phyloP scores from a whole-genome alignment of 2,329 filamentous ascomycete genomes.

The Sclerotinia glacialis region DNA sequence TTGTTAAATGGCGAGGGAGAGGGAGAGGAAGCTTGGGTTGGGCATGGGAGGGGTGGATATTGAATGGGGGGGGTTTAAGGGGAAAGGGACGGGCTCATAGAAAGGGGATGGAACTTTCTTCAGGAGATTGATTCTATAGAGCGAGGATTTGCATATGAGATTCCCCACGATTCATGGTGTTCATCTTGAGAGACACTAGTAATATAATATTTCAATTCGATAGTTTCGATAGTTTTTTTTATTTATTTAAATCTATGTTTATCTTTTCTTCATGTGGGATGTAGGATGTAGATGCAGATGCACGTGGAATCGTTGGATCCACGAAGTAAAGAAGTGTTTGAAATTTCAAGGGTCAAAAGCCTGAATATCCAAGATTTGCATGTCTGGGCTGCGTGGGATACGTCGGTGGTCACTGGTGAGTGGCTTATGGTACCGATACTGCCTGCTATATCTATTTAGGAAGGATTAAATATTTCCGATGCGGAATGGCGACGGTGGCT shows the following conservation, averaged over 20 bases:
- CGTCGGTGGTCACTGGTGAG: no score
- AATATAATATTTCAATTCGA: background rate
- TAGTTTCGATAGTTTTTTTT: background rate
- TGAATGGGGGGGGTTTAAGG: background rate
- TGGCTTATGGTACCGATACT: no score
- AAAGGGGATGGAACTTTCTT: background rate
- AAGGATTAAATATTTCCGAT: background rate
- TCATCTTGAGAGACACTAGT: background rate
- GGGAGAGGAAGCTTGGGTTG: background rate
- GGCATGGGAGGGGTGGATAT: background rate
- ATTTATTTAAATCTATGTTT: background rate
- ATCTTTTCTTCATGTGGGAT: background rate
- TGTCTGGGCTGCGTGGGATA: background rate
- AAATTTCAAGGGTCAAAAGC: background rate
- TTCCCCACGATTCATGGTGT: background rate
- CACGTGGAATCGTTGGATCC: no score
- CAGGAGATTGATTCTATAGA: background rate
- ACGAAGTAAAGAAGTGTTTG: no score
- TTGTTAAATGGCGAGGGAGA: background rate
- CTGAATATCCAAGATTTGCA: background rate
- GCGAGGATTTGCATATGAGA: background rate
- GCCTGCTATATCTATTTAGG: no score
- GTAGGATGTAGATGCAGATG: no score
- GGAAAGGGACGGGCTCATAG: background rate
- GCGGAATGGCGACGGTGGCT: conserved; percentile 6